Evolutionary conservation across 2,329 filamentous ascomycete species (phyloP).

Genomic region (Phaeophleospora eucalypticola): DNA sequence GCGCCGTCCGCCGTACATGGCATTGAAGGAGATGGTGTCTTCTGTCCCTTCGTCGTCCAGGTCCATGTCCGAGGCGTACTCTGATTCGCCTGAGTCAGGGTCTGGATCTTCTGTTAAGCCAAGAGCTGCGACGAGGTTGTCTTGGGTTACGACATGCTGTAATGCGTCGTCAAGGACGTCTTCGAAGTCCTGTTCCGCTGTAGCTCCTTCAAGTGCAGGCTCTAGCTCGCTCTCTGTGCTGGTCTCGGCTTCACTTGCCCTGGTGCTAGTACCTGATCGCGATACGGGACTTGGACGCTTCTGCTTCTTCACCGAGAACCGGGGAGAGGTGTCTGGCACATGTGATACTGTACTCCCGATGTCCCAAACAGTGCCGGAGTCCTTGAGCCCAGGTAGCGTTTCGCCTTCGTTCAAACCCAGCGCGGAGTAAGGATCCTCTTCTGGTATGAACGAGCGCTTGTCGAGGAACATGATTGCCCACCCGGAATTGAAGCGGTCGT

Average conservation of each 20-base stretch:
- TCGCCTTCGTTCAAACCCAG: slow-evolving; percentile 23
- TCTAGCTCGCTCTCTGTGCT: neutral
- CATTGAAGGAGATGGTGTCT: slow-evolving; percentile 20
- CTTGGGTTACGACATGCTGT: neutral
- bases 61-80: slow-evolving; percentile 6
- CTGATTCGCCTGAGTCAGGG: slow-evolving; percentile 11
- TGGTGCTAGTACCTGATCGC: neutral
- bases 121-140: neutral
- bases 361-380: slow-evolving; percentile 27
- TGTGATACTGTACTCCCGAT: slow-evolving; percentile 25
- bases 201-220: neutral
- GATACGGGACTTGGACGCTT: neutral
- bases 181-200: neutral
- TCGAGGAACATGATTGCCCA: slow-evolving; percentile 39
- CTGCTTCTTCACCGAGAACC: slow-evolving; percentile 8
- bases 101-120: neutral
- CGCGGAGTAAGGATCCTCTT: slow-evolving; percentile 18
- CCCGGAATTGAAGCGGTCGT: slow-evolving; percentile 32
- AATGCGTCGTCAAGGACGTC: slow-evolving; percentile 2
- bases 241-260: neutral
- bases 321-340: slow-evolving; percentile 18
- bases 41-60: slow-evolving; percentile 27
- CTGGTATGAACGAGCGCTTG: slow-evolving; percentile 31
- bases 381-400: slow-evolving; percentile 8
- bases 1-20: slow-evolving; percentile 25